Evolutionary conservation across 305 asterid species (phyloP).

Genomic region (Plantago lanceolata): DNA sequence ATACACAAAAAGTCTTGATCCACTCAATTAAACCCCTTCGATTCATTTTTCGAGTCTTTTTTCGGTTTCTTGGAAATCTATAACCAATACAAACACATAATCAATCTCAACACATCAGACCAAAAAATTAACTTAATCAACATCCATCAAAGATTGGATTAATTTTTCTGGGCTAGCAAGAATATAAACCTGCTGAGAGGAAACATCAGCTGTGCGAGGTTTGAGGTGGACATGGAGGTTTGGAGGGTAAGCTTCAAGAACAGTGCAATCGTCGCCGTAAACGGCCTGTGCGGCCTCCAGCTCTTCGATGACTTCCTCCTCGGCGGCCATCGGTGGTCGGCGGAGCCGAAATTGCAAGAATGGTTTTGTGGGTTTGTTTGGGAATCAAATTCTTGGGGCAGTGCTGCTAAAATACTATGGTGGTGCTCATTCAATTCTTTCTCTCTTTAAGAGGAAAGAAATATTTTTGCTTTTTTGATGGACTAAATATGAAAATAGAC

Average conservation of each 20-base stretch:
- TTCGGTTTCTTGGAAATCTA: no score
- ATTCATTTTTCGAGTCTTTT: no score
- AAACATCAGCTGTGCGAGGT: conserved; percentile 92
- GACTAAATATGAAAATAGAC: no score
- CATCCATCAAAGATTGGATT: not conserved
- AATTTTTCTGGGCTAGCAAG: not conserved
- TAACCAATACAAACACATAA: no score
- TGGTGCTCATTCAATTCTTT: no score
- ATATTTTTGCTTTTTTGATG: no score
- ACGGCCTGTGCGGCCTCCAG: conserved; percentile 75
- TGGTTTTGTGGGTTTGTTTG: not conserved
- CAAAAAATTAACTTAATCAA: no score
- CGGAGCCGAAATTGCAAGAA: not conserved
- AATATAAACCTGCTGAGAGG: conserved; percentile 62
- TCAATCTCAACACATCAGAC: no score
- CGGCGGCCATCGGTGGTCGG: conserved; percentile 38
- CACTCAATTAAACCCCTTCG: not conserved
- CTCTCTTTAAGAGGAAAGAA: no score
- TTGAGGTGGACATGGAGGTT: conserved; percentile 64
- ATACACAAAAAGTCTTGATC: not conserved
- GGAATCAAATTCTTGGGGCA: conserved; percentile 29
- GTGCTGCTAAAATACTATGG: no score
- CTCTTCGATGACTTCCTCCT: conserved; percentile 64
- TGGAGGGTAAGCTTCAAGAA: conserved; percentile 60
- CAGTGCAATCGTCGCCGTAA: conserved; percentile 64